A percentile compares a stretch with the other conserved stretches of the same genome.
These are phyloP conservation scores for Auxenochlorella protothecoides DNA, from an alignment of 139 green algal genomes.

Conservation along the genomic window DNA sequence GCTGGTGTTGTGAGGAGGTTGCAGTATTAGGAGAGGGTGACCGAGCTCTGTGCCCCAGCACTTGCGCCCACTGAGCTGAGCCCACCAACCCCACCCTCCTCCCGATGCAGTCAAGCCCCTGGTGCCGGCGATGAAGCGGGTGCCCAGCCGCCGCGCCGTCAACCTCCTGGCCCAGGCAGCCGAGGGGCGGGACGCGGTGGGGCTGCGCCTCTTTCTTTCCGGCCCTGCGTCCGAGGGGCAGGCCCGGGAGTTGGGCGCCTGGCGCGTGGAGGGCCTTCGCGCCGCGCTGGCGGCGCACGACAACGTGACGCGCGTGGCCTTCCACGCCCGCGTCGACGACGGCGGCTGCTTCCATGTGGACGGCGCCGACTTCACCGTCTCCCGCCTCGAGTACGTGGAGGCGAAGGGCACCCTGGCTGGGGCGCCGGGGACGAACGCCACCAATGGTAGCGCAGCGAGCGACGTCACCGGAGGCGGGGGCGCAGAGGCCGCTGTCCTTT, in stretches of 20 bases:
- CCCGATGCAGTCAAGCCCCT: not conserved
- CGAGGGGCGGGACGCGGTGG: not conserved
- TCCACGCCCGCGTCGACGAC: slow-evolving; percentile 53
- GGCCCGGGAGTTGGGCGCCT: slow-evolving; percentile 9
- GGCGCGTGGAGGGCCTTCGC: slow-evolving; percentile 29
- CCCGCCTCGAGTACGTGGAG: slow-evolving; percentile 5
- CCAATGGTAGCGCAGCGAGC: too few species aligned
- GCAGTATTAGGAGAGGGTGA: slow-evolving; percentile 31
- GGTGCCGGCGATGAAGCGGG: slow-evolving; percentile 49
- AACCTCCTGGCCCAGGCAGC: slow-evolving; percentile 4
- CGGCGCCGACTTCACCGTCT: slow-evolving; percentile 23
- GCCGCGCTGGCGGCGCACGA: slow-evolving; percentile 17
- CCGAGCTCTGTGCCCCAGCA: not conserved
- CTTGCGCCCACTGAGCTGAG: not conserved
- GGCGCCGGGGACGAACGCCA: slow-evolving; percentile 1
- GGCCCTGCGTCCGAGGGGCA: not conserved
- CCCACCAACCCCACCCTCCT: not conserved
- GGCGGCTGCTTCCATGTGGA: slow-evolving; percentile 60
- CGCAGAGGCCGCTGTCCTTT: not conserved
- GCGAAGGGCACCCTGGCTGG: slow-evolving; percentile 10
- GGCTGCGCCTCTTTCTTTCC: not conserved
- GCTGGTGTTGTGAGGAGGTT: slow-evolving; percentile 22
- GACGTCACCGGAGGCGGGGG: slow-evolving; percentile 3
- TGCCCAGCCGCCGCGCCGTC: slow-evolving; percentile 60
- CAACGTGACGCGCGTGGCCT: slow-evolving; percentile 33